Evolutionary conservation across 331 rosid genomes (phyloP), one percentile per base, ranked within the genome.

Genomic region (Arachis monticola): DNA sequence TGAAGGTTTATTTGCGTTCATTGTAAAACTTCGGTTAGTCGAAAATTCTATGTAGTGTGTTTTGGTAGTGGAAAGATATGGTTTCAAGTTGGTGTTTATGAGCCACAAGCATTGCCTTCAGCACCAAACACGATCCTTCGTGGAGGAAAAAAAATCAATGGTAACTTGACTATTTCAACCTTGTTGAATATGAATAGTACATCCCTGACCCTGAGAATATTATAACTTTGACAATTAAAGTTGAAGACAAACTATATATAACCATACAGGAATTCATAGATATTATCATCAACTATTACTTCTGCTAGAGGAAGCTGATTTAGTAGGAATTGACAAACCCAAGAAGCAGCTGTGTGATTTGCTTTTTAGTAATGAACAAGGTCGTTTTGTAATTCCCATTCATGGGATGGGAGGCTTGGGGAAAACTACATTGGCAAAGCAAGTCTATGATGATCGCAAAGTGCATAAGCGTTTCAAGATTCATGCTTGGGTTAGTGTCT

Each of bases 381-480:
- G 77, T 38, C 68, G 87, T 0, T 63, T 51, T 5, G 92, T 82
- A 8, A 77, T 89, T 69, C 71, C 92, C 5, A 80, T 89, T n/a
- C 71, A 57, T 67, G 95, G 92, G 30, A 89, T 89, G 87, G 91
- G 94, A 22, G 94, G 94, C 3, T 42, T 89, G 75, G 93, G 93
- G 66, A 89, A 89, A 47, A 83, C 95, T 10, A 82, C 95, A 13
- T 12, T 87, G 52, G 92, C 87, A 41, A 89, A 89, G 80, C 87
- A 87, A 80, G 88, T 87, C 17, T 89, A 79, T 8, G 91, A 89
- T 12, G 91, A 87, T 27, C 79, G 70, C 35, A 77, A 69, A 58
- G 91, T 89, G 67, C 73, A 78, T 85, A 84, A 75, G n/a, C 81
- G 67, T 38, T 89, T 85, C 73, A 78, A 79, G 73, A 81, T 83